These are phyloP conservation scores for Blastomyces emzantsi DNA, from an alignment of 2,329 filamentous ascomycete species.

Conservation along the genomic window DNA sequence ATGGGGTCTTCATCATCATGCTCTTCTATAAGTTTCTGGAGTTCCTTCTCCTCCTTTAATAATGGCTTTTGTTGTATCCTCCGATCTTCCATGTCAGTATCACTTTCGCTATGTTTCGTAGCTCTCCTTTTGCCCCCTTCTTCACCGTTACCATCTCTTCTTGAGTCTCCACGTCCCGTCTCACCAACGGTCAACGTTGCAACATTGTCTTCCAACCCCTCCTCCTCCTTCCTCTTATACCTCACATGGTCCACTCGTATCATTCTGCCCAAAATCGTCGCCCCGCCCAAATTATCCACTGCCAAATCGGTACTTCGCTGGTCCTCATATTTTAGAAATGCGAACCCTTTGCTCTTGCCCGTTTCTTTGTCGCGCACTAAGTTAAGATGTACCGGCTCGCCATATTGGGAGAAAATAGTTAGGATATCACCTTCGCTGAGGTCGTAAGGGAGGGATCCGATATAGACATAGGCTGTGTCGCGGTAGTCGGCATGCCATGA, in stretches of 20 bases:
- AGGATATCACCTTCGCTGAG: constrained; percentile 92
- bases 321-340: constrained; percentile 96
- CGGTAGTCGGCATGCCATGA: constrained; percentile 98
- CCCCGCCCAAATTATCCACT: constrained; percentile 89
- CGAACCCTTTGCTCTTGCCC: constrained; percentile 88
- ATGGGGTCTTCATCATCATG: constrained; percentile 97
- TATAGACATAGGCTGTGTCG: constrained; percentile 94
- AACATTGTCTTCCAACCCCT: constrained; percentile 44
- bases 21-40: constrained; percentile 63
- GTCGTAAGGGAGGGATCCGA: constrained; percentile 86
- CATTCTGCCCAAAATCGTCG: constrained; percentile 68
- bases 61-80: constrained; percentile 47
- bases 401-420: constrained; percentile 94
- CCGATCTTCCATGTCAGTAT: constrained; percentile 42
- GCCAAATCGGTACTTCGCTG: constrained; percentile 92
- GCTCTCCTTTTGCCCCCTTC: constrained; percentile 30
- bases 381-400: constrained; percentile 88
- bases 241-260: constrained; percentile 85
- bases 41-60: constrained; percentile 72
- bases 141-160: constrained; percentile 24
- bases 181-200: constrained; percentile 40
- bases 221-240: constrained; percentile 79
- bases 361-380: constrained; percentile 92
- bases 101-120: constrained; percentile 31
- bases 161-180: constrained; percentile 28